Evolutionary conservation across 768 basidiomycete species (phyloP).

Genomic region (Saitozyma sp.): DNA sequence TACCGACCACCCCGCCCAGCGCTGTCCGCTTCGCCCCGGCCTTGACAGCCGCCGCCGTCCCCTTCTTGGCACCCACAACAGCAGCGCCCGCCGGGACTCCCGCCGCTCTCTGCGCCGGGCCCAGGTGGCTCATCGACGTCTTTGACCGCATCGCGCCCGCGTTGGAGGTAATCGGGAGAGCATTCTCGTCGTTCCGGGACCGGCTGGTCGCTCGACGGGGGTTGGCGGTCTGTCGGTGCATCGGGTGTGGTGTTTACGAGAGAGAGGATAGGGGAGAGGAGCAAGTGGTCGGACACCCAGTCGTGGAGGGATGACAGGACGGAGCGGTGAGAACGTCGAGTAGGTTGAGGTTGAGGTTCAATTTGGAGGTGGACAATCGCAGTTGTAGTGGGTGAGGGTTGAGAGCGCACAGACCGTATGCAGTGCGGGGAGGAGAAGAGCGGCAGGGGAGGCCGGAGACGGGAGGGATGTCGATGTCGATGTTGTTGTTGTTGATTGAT

Average conservation of each 20-base stretch:
- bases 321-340: not conserved
- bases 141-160: slow-evolving; percentile 30
- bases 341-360: not conserved
- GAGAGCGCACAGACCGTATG: no score
- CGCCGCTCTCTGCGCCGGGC: slow-evolving; percentile 34
- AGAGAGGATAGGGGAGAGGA: not conserved
- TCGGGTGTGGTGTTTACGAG: slow-evolving; percentile 24
- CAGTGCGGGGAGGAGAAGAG: no score
- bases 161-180: slow-evolving; percentile 21
- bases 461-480: no score
- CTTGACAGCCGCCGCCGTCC: slow-evolving; percentile 62
- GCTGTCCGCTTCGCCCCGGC: slow-evolving; percentile 66
- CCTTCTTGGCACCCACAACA: slow-evolving; percentile 30
- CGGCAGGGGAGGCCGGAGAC: no score
- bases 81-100: slow-evolving; percentile 11
- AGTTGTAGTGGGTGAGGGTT: no score
- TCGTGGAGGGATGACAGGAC: not conserved
- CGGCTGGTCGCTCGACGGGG: slow-evolving; percentile 35
- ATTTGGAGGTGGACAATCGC: no score
- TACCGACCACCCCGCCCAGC: slow-evolving; percentile 81
- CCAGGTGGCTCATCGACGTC: slow-evolving; percentile 37
- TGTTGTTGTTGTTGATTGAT: no score
- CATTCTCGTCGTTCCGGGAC: slow-evolving; percentile 49
- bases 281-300: not conserved
- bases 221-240: slow-evolving; percentile 31